Base-by-base conservation (phyloP, 2,329 filamentous ascomycete genomes). In the Xenosphaeropsis pyriputrescens region DNA sequence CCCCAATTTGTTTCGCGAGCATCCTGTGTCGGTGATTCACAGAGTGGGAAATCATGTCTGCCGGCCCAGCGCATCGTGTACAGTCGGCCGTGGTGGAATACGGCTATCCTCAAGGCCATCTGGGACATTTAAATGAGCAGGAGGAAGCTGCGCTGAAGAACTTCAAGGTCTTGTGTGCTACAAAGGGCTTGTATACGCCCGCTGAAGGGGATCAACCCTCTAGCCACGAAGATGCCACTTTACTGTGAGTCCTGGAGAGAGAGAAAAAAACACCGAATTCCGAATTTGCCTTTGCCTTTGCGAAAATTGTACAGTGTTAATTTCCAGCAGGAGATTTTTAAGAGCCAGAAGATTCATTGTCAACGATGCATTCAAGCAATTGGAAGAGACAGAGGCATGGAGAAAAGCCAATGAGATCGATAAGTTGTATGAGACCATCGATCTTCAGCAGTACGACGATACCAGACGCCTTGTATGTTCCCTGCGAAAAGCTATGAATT, bases 331-430 rank as follows among this genome's bases (percentile, higher is more conserved):
- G 44, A 85, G 88, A 42, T 95, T 81, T 57, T 67, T 95, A 36
- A 81, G 88, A 50, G 88, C 88, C 26, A 76, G 88, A 40, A 81
- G 77, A 57, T 95, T 89, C 66, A 63, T 79, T 18, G 71, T 84
- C 8, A 61, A 75, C 47, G 85, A 89, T 47, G 88, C 88, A 11
- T 79, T 79, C 55, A 69, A 64, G 41, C 88, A 95, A 61, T 93
- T 94, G 62, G 77, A 79, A 51, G 83, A 86, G 39, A 94, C 86
- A 1, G 85, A 93, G 58, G 74, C 83, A 41, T 95, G 88, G 84
- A 76, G 88, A 43, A 72, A 72, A 47, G 75, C 82, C 44, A 89
- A 89, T 57, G 67, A 83, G 47, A 70, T 94, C 35, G 74, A 86
- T 43, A 65, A 74, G 33, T 66, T 95, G 29, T 95, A 94, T 61